phyloP scores from a whole-genome alignment of 495 filamentous ascomycete genomes.

The Aspergillus coremiiformis region DNA sequence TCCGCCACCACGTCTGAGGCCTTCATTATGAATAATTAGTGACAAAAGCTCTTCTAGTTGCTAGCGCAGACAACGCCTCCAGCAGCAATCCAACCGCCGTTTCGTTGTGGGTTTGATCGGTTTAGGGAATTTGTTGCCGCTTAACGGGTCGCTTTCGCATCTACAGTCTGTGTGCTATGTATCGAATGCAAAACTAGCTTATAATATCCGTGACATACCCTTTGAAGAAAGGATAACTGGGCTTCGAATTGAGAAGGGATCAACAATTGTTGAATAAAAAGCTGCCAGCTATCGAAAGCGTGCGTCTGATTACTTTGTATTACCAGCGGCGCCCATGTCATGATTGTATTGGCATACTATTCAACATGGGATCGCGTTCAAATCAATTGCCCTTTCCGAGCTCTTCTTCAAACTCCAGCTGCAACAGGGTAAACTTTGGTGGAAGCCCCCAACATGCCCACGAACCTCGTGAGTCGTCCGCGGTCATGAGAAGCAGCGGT shows the following conservation, averaged over 20 bases:
- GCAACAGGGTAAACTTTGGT: neutral
- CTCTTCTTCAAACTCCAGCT: neutral
- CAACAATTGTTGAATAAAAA: neutral
- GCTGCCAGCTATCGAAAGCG: neutral
- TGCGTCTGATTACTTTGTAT: neutral
- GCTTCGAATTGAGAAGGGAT: neutral
- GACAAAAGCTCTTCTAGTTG: neutral
- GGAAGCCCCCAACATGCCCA: neutral
- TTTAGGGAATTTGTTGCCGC: neutral
- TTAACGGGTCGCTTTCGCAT: neutral
- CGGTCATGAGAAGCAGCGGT: neutral
- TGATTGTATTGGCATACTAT: neutral
- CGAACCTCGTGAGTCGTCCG: neutral
- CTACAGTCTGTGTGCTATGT: slow-evolving; percentile 2
- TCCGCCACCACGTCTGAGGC: neutral
- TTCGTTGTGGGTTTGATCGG: neutral
- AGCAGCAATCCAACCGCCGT: neutral
- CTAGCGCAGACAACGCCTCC: neutral
- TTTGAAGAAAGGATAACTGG: neutral
- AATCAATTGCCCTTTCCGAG: slow-evolving; percentile 1
- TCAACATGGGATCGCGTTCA: slow-evolving; percentile 16
- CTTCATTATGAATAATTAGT: slow-evolving; percentile 8
- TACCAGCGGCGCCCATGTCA: slow-evolving; percentile 5
- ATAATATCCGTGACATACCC: no score
- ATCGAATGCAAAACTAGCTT: slow-evolving; percentile 12